Conservation (phyloP, 2,329 filamentous ascomycete genomes). For the Pyricularia sp. region DNA sequence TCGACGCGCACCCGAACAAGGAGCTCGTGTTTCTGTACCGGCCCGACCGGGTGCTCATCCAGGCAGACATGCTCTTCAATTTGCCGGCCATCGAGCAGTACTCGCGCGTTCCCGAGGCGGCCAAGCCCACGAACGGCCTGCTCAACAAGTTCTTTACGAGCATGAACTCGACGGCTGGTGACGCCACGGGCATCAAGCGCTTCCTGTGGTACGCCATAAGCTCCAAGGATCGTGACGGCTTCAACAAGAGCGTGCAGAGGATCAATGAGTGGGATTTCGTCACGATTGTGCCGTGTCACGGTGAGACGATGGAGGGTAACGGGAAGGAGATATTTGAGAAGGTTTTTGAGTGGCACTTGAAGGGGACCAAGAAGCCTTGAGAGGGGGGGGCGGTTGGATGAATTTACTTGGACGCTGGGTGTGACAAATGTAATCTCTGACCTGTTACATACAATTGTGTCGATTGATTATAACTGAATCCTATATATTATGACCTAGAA, state of each 20-base stretch:
- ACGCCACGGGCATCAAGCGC: constrained; percentile 63
- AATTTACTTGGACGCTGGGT: neutral
- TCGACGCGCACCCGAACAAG: constrained; percentile 66
- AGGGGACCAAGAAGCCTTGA: neutral
- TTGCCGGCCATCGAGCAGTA: constrained; percentile 81
- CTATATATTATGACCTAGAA: neutral
- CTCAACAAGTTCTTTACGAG: constrained; percentile 30
- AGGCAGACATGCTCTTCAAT: constrained; percentile 90
- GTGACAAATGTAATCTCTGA: too few species aligned
- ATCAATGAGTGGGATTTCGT: constrained; percentile 78
- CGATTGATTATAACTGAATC: neutral
- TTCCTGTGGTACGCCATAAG: constrained; percentile 67
- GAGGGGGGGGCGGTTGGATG: neutral
- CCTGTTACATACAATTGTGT: neutral
- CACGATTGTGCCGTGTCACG: constrained; percentile 81
- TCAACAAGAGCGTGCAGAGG: constrained; percentile 52
- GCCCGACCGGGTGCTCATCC: constrained; percentile 64
- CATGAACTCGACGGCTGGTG: constrained; percentile 48
- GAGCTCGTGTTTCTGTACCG: constrained; percentile 82
- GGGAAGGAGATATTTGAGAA: constrained; percentile 67
- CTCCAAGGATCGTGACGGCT: constrained; percentile 48
- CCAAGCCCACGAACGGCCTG: constrained; percentile 22
- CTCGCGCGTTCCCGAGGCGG: constrained; percentile 38
- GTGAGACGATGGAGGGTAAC: constrained; percentile 65
- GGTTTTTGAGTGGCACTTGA: constrained; percentile 73